Evolutionary conservation across 2,329 filamentous ascomycete species (phyloP).

Genomic region (Grosmannia clavigera): DNA sequence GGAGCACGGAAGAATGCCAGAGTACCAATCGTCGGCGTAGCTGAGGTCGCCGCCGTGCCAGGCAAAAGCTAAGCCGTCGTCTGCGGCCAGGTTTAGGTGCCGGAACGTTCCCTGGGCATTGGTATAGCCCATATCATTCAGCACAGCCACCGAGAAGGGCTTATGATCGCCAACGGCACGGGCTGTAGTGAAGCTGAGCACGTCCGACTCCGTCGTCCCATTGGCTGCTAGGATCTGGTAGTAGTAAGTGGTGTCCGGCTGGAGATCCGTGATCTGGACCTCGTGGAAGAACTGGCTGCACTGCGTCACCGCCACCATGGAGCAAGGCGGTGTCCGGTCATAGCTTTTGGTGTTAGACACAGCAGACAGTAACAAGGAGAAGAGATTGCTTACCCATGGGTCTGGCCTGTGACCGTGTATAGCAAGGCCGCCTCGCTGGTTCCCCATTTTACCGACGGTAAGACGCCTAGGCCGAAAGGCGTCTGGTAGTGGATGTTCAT

Average conservation of each 20-base stretch:
- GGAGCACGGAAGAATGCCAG: slow-evolving; percentile 33
- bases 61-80: slow-evolving; percentile 32
- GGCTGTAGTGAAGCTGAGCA: slow-evolving; percentile 33
- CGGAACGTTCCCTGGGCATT: slow-evolving; percentile 35
- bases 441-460: slow-evolving; percentile 32
- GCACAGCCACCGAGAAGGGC: slow-evolving; percentile 31
- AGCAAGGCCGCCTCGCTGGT: slow-evolving; percentile 19
- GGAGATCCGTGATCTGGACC: slow-evolving; percentile 28
- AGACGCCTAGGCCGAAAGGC: slow-evolving; percentile 34
- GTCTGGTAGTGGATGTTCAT: slow-evolving; percentile 42
- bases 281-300: slow-evolving; percentile 41
- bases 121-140: slow-evolving; percentile 43
- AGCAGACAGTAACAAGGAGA: not conserved
- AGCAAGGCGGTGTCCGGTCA: slow-evolving; percentile 37
- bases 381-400: slow-evolving; percentile 18
- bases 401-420: slow-evolving; percentile 23
- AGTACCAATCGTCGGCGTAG: slow-evolving; percentile 24
- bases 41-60: slow-evolving; percentile 41
- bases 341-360: slow-evolving; percentile 16
- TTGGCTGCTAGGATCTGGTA: slow-evolving; percentile 36
- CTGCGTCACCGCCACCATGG: slow-evolving; percentile 29
- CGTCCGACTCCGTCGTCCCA: slow-evolving; percentile 33
- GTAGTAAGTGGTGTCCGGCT: slow-evolving; percentile 34
- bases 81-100: slow-evolving; percentile 25
- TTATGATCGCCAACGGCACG: slow-evolving; percentile 27